Base-by-base conservation (phyloP, 2,329 filamentous ascomycete species). In the Fusarium udum region DNA sequence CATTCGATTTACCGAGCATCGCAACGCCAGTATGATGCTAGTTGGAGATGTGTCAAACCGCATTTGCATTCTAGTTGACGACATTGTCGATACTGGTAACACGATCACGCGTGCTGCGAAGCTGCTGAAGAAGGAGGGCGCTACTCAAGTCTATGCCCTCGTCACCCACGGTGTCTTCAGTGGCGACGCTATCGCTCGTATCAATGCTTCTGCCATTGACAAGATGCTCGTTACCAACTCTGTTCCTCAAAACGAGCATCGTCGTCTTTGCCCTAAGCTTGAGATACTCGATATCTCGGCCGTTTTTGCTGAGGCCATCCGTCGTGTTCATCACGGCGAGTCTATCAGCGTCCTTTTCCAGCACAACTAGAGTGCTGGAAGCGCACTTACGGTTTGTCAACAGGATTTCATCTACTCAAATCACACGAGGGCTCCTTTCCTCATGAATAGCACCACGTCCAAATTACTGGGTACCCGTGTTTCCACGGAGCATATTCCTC, bases 51-150 rank as follows among this genome's bases (percentile, higher is more conserved):
- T 98, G 62, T 87, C 88, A 61, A 91, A 93, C 76, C 92, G 93
- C 74, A 92, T 93, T 59, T 93, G 94, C 75, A 97, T 99, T 78
- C 87, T 99, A 68, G 91, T 99, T 72, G 96, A 99, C 82, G 96
- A 99, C 82, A 87, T 99, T 78, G 93, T 93, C 26, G 96, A 99
- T 82, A 99, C 96, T 3, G 96, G 93, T 63, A 98, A 98, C 84
- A 99, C 96, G 42, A 97, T 98, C 77, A 98, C 95, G 1, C 91
- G 96, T 69, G 96, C 96, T 14, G 96, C 96, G 36, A 98, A 98
- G 85, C 88, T 98, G n/a, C 86, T 98, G 74, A 98, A 98, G 86
- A 95, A 94, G 78, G 94, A 98, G 83, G 95, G 95, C 48, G 96
- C 96, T n/a, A 92, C 91, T 40, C 91, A 91, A 75, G 95, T 98